These are phyloP conservation scores for Aegilops bicornis DNA, from an alignment of 176 grass and related monocot genomes.

Conservation along the genomic window DNA sequence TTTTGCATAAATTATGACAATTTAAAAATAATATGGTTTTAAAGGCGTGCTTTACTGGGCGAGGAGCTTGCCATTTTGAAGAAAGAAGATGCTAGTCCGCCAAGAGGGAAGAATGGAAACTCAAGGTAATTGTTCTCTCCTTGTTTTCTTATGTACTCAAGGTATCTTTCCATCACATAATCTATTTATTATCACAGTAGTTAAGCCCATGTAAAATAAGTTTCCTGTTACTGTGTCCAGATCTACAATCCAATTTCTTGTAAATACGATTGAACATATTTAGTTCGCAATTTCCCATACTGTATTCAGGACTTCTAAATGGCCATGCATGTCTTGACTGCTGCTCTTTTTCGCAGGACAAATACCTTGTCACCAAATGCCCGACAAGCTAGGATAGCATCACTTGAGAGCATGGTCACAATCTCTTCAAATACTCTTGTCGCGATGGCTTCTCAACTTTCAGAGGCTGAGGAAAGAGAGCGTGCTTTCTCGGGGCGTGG, in stretches of 20 bases:
- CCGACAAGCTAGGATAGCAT: slow-evolving; percentile 78
- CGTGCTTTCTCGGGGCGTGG: slow-evolving; percentile 80
- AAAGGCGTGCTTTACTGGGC: slow-evolving; percentile 80
- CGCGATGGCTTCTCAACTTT: slow-evolving; percentile 95
- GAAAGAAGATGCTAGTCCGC: slow-evolving; percentile 65
- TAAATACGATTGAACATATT: background rate
- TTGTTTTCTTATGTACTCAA: slow-evolving; percentile 18
- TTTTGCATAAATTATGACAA: slow-evolving; percentile 1
- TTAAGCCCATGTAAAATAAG: background rate
- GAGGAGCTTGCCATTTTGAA: slow-evolving; percentile 93
- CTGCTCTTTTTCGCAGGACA: slow-evolving; percentile 47
- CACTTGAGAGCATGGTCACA: slow-evolving; percentile 97
- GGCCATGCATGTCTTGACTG: slow-evolving; percentile 24
- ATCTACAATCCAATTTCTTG: background rate
- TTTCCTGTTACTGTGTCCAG: background rate
- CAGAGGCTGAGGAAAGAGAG: slow-evolving; percentile 98
- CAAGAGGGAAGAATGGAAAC: slow-evolving; percentile 76
- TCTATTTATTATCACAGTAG: slow-evolving; percentile 15
- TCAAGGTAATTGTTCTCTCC: slow-evolving; percentile 56
- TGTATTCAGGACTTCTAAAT: slow-evolving; percentile 13
- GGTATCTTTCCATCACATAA: background rate
- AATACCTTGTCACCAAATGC: slow-evolving; percentile 80
- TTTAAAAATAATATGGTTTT: slow-evolving; percentile 10
- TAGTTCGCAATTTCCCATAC: background rate
- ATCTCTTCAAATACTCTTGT: slow-evolving; percentile 93